Conservation (phyloP, 2,329 filamentous ascomycete genomes). For the Verticillium nonalfalfae region DNA sequence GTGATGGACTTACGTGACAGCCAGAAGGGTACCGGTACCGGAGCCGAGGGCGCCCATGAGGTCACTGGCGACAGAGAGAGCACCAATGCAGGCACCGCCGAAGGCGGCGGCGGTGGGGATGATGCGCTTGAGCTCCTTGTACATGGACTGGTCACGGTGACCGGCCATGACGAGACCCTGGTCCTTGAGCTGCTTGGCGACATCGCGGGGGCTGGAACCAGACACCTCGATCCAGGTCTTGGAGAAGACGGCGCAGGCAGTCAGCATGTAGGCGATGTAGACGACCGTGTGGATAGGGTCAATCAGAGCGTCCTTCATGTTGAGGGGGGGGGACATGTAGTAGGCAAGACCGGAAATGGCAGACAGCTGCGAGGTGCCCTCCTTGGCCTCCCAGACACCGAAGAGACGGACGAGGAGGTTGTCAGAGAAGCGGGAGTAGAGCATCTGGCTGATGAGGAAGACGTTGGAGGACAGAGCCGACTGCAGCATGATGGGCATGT, state of each 20-base stretch:
- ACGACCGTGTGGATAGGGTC: conserved; percentile 95
- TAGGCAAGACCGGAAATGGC: conserved; percentile 92
- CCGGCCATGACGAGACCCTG: conserved; percentile 99
- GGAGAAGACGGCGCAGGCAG: conserved; percentile 95
- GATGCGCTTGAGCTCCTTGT: conserved; percentile 99
- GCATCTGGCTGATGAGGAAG: conserved; percentile 98
- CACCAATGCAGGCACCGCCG: conserved; percentile 97
- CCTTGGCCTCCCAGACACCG: conserved; percentile 96
- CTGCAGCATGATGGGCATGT: conserved; percentile 99
- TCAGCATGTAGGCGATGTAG: conserved; percentile 97
- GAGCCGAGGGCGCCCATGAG: conserved; percentile 93
- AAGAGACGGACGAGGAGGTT: conserved; percentile 97
- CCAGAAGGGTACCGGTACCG: conserved; percentile 94
- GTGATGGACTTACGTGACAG: conserved; percentile 77
- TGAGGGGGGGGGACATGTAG: conserved; percentile 98
- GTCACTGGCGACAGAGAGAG: conserved; percentile 90
- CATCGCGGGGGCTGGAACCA: conserved; percentile 92
- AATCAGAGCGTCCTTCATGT: conserved; percentile 93
- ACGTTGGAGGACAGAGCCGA: conserved; percentile 97
- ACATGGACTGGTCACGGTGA: conserved; percentile 99
- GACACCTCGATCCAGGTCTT: conserved; percentile 99
- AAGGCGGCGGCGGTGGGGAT: conserved; percentile 98
- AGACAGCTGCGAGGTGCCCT: conserved; percentile 91
- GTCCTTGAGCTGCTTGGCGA: conserved; percentile 99
- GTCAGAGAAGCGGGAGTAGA: conserved; percentile 98